Conservation (phyloP, 176 grass and related monocot species). For the Carex myosuroides region DNA sequence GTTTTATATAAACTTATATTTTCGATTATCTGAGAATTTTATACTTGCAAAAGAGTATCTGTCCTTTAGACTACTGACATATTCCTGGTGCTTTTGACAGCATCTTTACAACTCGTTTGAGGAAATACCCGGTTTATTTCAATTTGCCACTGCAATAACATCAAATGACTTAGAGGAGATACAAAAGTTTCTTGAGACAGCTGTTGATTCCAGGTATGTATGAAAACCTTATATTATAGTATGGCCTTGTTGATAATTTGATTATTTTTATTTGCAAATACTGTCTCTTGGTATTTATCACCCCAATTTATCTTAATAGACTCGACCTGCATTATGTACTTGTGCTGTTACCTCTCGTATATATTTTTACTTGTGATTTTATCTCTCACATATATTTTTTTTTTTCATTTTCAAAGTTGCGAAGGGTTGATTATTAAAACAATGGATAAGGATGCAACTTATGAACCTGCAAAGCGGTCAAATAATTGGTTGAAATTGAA, state of each 20-base stretch:
- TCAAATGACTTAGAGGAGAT: slow-evolving; percentile 95
- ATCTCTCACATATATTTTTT: not conserved
- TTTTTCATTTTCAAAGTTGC: slow-evolving; percentile 48
- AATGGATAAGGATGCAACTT: slow-evolving; percentile 92
- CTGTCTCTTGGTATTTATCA: not conserved
- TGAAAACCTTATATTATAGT: not conserved
- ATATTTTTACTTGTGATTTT: not conserved
- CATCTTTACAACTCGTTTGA: slow-evolving; percentile 86
- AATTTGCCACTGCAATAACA: slow-evolving; percentile 93
- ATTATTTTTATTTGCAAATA: not conserved
- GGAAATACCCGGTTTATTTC: slow-evolving; percentile 85
- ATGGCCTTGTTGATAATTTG: not conserved
- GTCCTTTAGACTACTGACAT: slow-evolving; percentile 19
- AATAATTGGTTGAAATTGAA: slow-evolving; percentile 99
- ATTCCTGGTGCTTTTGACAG: slow-evolving; percentile 34
- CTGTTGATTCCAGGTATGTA: slow-evolving; percentile 84
- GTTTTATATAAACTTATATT: not conserved
- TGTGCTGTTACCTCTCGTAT: not conserved
- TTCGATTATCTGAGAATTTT: not conserved
- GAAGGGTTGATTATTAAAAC: slow-evolving; percentile 99
- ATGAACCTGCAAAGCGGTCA: slow-evolving; percentile 92
- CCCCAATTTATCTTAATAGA: not conserved
- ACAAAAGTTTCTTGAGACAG: slow-evolving; percentile 89
- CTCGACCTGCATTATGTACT: not conserved
- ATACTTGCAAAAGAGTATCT: not conserved